Conservation (phyloP, 495 filamentous ascomycete species). For the Aspergillus cavernicola region DNA sequence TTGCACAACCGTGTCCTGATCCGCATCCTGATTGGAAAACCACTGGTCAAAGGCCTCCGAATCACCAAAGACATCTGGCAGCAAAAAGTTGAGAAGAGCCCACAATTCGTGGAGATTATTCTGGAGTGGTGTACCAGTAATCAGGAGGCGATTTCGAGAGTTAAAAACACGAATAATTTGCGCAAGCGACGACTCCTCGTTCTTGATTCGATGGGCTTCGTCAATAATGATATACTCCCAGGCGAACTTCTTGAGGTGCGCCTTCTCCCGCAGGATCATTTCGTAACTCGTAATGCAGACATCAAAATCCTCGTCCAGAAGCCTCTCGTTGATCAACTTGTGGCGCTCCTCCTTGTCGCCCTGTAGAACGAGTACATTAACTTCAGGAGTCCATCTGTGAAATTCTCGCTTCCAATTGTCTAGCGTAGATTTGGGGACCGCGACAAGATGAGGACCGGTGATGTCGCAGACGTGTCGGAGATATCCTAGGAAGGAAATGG, state of each 20-base stretch:
- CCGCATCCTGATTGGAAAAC: conserved; percentile 85
- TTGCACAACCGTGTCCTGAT: conserved; percentile 95
- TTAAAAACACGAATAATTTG: conserved; percentile 97
- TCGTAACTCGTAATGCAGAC: conserved; percentile 95
- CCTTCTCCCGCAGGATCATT: conserved; percentile 94
- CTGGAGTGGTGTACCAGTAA: conserved; percentile 95
- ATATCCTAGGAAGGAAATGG: conserved; percentile 88
- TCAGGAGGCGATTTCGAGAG: conserved; percentile 90
- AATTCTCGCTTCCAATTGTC: conserved; percentile 99
- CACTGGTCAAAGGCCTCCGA: conserved; percentile 97
- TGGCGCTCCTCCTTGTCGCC: conserved; percentile 93
- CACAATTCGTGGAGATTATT: conserved; percentile 99
- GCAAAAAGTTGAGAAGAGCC: conserved; percentile 93
- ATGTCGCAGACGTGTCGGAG: conserved; percentile 84
- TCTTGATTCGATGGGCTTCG: conserved; percentile 98
- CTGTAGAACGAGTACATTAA: conserved; percentile 90
- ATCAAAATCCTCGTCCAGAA: conserved; percentile 89
- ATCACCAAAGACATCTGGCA: conserved; percentile 97
- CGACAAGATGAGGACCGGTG: conserved; percentile 88
- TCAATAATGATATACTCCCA: conserved; percentile 99
- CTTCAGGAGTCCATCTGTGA: conserved; percentile 87
- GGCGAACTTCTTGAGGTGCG: conserved; percentile 92
- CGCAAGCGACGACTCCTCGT: conserved; percentile 94
- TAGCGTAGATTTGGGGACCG: conserved; percentile 93
- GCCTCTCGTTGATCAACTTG: conserved; percentile 81